phyloP scores from a whole-genome alignment of 1,284 basidiomycete genomes.

The Microbotryum intermedium region DNA sequence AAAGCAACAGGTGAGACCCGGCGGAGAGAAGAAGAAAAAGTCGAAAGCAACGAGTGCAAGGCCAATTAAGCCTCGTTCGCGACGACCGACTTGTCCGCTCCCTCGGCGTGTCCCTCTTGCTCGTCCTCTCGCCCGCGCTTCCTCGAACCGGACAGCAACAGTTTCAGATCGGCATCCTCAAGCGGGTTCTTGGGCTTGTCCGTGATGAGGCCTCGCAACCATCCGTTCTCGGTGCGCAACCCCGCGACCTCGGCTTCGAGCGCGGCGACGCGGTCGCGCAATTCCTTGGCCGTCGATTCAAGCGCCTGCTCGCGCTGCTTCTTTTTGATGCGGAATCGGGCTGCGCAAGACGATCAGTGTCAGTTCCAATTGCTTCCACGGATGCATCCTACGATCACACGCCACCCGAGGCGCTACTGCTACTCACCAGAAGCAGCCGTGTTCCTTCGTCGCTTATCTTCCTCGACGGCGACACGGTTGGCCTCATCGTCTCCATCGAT shows the following conservation, averaged over 20 bases:
- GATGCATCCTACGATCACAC: no score
- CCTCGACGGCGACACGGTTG: slow-evolving; percentile 42
- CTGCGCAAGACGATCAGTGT: slow-evolving; percentile 41
- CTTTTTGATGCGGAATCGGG: slow-evolving; percentile 97
- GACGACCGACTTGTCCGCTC: slow-evolving; percentile 4
- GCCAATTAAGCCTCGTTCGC: neutral
- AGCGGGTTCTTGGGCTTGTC: slow-evolving; percentile 36
- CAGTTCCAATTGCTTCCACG: no score
- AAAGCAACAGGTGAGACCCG: neutral
- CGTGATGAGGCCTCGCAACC: slow-evolving; percentile 86
- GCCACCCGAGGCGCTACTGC: no score
- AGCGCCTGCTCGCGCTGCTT: slow-evolving; percentile 93
- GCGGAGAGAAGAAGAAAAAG: neutral
- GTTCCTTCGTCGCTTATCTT: slow-evolving; percentile 90
- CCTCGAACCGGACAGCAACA: slow-evolving; percentile 11
- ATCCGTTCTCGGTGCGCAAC: slow-evolving; percentile 83
- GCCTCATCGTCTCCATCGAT: slow-evolving; percentile 18
- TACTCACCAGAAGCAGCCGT: slow-evolving; percentile 66
- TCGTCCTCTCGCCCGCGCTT: slow-evolving; percentile 17
- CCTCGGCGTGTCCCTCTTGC: slow-evolving; percentile 5
- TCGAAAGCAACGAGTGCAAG: neutral
- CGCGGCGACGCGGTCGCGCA: slow-evolving; percentile 71
- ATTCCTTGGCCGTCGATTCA: slow-evolving; percentile 78
- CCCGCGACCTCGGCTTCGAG: slow-evolving; percentile 86
- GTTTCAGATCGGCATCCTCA: neutral